These are phyloP conservation scores for Clavispora asparagi DNA, from an alignment of 805 yeast species.

Conservation along the genomic window DNA sequence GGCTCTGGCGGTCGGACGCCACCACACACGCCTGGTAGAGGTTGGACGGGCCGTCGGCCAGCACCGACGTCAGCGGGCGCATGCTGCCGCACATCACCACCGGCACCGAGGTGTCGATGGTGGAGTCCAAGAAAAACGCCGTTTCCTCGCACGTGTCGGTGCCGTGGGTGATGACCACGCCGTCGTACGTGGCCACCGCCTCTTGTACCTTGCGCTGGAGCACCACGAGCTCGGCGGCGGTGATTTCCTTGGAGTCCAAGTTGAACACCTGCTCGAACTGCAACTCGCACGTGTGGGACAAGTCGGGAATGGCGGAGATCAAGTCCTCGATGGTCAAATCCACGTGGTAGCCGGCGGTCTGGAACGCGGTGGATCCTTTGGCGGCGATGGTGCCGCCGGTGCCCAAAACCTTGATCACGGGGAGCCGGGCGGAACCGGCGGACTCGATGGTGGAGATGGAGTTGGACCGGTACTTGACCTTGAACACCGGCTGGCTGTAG, in stretches of 20 bases:
- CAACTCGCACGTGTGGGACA: constrained; percentile 47
- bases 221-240: constrained; percentile 39
- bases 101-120: constrained; percentile 41
- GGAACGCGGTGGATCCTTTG: constrained; percentile 41
- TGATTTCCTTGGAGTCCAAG: constrained; percentile 55
- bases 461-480: constrained; percentile 30
- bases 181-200: constrained; percentile 44
- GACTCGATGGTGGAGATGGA: constrained; percentile 20
- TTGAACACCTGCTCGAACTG: constrained; percentile 61
- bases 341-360: constrained; percentile 51
- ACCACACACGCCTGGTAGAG: constrained; percentile 64
- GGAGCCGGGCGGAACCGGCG: constrained; percentile 16
- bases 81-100: constrained; percentile 68
- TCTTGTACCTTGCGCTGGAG: constrained; percentile 44
- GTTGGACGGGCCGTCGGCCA: constrained; percentile 72
- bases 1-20: constrained; percentile 47
- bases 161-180: constrained; percentile 67
- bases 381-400: constrained; percentile 62
- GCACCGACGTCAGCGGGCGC: constrained; percentile 68
- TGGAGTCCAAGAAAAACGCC: constrained; percentile 55
- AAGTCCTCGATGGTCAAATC: constrained; percentile 37
- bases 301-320: constrained; percentile 50
- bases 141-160: constrained; percentile 68
- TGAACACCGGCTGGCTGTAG: constrained; percentile 27
- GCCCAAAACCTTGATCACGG: constrained; percentile 45